Evolutionary conservation across 345 rosid species (phyloP).

Genomic region (Draba incana): DNA sequence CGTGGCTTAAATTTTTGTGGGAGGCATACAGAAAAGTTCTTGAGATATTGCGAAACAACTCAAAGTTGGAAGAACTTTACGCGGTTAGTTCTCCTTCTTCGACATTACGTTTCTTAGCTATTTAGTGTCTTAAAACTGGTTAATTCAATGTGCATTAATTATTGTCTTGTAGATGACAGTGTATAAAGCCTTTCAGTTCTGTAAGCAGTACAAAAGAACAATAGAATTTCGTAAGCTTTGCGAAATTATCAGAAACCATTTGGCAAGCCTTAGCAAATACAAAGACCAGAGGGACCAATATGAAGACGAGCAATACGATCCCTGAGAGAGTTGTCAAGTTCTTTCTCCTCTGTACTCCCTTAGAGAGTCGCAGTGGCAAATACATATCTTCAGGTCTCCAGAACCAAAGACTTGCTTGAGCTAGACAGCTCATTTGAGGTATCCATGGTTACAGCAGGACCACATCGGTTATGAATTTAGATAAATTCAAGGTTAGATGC

Average conservation of each 20-base stretch:
- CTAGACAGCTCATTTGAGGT: too few species aligned
- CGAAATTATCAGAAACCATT: conserved; percentile 94
- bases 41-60: conserved; percentile 90
- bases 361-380: too few species aligned
- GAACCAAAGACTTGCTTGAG: too few species aligned
- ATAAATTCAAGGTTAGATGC: too few species aligned
- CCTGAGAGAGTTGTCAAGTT: too few species aligned
- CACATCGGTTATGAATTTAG: too few species aligned
- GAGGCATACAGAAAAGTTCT: conserved; percentile 99
- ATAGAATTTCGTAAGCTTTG: conserved; percentile 94
- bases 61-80: conserved; percentile 94
- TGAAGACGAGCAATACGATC: too few species aligned
- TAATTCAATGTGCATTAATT: background rate
- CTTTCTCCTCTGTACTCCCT: too few species aligned
- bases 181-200: conserved; percentile 93
- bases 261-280: conserved; percentile 86
- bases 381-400: too few species aligned
- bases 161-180: conserved; percentile 83
- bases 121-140: background rate
- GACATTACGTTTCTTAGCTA: background rate
- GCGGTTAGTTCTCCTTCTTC: conserved; percentile 61
- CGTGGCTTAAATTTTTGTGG: conserved; percentile 99
- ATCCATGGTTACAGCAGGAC: too few species aligned
- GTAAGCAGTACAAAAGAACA: conserved; percentile 92
- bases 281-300: conserved; percentile 97